Conservation (phyloP, 768 basidiomycete genomes). For the Amanita molliuscula region DNA sequence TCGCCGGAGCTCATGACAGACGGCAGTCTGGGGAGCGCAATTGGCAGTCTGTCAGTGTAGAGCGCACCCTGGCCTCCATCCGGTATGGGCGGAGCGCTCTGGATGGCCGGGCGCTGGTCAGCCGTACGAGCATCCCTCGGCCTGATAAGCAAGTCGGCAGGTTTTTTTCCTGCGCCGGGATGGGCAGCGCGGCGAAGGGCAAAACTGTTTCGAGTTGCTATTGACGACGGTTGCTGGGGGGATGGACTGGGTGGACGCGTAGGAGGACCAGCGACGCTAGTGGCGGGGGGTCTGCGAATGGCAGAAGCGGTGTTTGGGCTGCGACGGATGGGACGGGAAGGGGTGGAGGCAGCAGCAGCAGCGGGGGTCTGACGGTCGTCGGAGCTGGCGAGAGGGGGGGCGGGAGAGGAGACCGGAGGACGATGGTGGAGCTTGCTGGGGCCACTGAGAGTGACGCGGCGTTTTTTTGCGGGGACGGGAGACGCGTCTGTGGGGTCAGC, state of each 20-base stretch:
- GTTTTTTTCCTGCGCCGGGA: conserved; percentile 51
- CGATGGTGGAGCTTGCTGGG: conserved; percentile 23
- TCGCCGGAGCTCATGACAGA: conserved; percentile 34
- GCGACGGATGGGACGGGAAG: conserved; percentile 21
- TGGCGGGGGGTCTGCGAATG: conserved; percentile 19
- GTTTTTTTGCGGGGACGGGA: conserved; percentile 46
- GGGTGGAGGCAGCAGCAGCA: no score
- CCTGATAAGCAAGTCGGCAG: conserved; percentile 71
- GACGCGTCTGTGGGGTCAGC: conserved; percentile 21
- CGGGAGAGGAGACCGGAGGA: neutral
- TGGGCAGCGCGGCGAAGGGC: conserved; percentile 63
- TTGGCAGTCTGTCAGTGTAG: conserved; percentile 37
- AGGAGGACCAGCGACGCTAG: conserved; percentile 12
- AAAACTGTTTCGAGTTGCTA: conserved; percentile 41
- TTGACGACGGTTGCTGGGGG: conserved; percentile 15
- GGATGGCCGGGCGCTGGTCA: conserved; percentile 57
- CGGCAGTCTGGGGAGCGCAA: conserved; percentile 61
- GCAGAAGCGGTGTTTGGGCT: conserved; percentile 24
- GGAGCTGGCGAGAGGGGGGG: no score
- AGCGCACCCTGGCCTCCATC: conserved; percentile 34
- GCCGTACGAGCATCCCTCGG: conserved; percentile 46
- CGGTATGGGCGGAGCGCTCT: conserved; percentile 66
- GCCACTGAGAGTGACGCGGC: conserved; percentile 64
- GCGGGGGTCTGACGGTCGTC: no score
- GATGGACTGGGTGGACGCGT: conserved; percentile 25